A percentile compares a stretch with the other conserved stretches of the same genome.
phyloP scores from a whole-genome alignment of 306 rosid species.

The Herpetospermum pedunculosum region DNA sequence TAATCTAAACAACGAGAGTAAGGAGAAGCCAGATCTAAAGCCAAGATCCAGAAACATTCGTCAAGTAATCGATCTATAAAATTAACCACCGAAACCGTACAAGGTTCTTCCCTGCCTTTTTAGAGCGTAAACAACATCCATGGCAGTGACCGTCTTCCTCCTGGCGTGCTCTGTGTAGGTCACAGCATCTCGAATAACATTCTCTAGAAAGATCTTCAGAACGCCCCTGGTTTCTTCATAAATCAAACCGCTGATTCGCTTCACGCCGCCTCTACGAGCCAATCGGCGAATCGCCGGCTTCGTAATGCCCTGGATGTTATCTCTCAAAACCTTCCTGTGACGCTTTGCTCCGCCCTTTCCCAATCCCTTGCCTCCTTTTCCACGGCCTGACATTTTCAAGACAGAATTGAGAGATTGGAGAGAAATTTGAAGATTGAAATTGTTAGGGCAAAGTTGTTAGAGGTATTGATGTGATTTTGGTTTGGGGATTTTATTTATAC shows the following conservation, averaged over 20 bases:
- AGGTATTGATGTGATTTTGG: too few relatives aligned
- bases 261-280: conserved; percentile 1
- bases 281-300: background rate
- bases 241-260: background rate
- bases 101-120: background rate
- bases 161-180: conserved; percentile 1
- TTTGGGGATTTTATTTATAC: background rate
- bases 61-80: background rate
- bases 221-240: too few relatives aligned
- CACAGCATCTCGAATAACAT: background rate
- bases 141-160: conserved; percentile 2
- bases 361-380: background rate
- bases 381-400: background rate
- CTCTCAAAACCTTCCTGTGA: background rate
- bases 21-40: background rate
- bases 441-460: background rate
- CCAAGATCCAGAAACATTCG: background rate
- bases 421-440: too few relatives aligned
- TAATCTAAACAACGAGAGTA: background rate
- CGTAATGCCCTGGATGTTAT: background rate
- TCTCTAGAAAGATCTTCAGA: background rate
- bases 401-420: background rate
- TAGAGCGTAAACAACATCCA: background rate
- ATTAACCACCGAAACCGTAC: background rate
- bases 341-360: background rate